A percentile compares a stretch with the other conserved stretches of the same genome.
phyloP scores from a whole-genome alignment of 768 basidiomycete species.

The Boletus tylopilopsis region DNA sequence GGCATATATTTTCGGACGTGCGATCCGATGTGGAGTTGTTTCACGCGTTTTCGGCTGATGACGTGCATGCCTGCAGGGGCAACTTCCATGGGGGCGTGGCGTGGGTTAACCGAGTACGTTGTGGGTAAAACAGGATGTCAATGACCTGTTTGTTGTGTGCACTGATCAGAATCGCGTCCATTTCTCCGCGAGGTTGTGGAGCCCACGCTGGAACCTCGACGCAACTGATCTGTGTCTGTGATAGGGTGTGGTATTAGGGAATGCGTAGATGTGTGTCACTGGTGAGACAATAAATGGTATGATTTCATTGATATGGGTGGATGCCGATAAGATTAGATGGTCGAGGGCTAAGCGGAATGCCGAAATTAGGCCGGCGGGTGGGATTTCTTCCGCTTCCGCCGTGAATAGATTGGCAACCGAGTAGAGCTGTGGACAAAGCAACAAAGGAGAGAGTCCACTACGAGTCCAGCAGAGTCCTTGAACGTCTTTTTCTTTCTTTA shows the following conservation, averaged over 20 bases:
- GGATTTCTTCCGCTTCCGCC: background rate
- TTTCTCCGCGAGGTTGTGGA: constrained; percentile 26
- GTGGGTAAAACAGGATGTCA: constrained; percentile 18
- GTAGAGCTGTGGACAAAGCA: background rate
- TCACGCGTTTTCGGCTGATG: constrained; percentile 16
- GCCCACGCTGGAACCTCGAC: constrained; percentile 29
- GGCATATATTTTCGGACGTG: constrained; percentile 12
- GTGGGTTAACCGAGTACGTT: constrained; percentile 27
- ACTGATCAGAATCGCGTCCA: constrained; percentile 14
- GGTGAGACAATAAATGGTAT: constrained; percentile 5
- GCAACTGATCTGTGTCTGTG: constrained; percentile 22
- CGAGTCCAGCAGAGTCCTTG: too few species aligned
- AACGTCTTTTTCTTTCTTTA: background rate
- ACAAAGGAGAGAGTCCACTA: constrained; percentile 1
- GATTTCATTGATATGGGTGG: constrained; percentile 17
- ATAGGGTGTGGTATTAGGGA: constrained; percentile 7
- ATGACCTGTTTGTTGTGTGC: constrained; percentile 3
- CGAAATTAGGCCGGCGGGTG: constrained; percentile 6
- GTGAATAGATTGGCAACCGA: background rate
- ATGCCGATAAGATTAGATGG: constrained; percentile 31
- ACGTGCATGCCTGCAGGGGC: constrained; percentile 16
- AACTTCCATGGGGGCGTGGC: constrained; percentile 17
- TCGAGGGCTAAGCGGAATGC: constrained; percentile 8
- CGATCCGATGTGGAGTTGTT: constrained; percentile 14
- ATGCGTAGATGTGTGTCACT: constrained; percentile 3